phyloP scores from a whole-genome alignment of 139 green algal species.

The Dunaliella primolecta region DNA sequence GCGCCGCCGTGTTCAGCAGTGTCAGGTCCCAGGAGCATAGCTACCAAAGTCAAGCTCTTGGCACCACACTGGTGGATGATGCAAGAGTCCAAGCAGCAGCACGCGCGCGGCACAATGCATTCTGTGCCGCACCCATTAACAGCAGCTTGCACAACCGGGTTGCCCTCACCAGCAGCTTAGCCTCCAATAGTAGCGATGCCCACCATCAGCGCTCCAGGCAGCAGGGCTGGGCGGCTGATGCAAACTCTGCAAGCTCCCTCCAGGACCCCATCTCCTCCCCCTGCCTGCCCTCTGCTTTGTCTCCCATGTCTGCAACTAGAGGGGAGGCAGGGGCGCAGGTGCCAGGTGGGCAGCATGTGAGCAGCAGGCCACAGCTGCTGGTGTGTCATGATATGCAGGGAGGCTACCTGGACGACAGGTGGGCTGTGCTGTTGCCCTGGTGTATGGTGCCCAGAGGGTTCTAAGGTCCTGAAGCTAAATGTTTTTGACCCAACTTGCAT shows the following conservation, averaged over 20 bases:
- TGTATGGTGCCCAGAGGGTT: neutral
- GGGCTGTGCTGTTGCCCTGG: neutral
- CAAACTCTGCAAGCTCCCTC: neutral
- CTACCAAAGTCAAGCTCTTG: too few species aligned
- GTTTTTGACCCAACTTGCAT: too few species aligned
- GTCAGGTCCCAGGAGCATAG: too few species aligned
- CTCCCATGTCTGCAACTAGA: neutral
- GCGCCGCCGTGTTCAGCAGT: too few species aligned
- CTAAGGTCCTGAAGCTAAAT: neutral
- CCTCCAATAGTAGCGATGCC: too few species aligned
- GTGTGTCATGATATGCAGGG: conserved; percentile 84
- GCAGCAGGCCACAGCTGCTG: conserved; percentile 54
- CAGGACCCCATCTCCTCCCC: neutral
- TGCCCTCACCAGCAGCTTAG: neutral
- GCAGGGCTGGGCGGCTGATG: too few species aligned
- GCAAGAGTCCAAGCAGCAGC: neutral
- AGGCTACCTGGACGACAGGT: conserved; percentile 56
- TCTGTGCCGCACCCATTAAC: neutral
- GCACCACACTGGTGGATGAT: neutral
- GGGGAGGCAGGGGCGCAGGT: neutral
- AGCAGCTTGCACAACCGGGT: neutral
- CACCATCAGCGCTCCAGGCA: too few species aligned
- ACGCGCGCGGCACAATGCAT: neutral
- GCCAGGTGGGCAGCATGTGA: neutral
- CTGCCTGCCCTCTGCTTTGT: neutral